These are phyloP conservation scores for Lignosus rhinocerotis DNA, from an alignment of 1,284 basidiomycete genomes.

Conservation along the genomic window DNA sequence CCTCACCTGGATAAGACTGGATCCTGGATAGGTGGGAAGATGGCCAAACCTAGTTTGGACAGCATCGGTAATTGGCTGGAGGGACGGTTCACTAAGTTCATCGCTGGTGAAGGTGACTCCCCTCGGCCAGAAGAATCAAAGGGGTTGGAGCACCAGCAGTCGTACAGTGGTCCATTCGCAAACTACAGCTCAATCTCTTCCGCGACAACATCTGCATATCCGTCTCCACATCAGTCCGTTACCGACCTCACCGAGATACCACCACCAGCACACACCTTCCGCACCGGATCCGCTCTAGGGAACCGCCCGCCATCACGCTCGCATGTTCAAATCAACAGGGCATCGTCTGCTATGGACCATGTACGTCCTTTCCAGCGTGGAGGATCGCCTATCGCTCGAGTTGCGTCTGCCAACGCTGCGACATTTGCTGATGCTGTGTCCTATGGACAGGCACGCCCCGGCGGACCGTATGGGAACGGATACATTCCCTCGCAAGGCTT, in stretches of 20 bases:
- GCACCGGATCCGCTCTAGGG: slow-evolving; percentile 70
- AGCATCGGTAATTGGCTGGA: slow-evolving; percentile 93
- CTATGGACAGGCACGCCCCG: slow-evolving; percentile 35
- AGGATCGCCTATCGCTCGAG: slow-evolving; percentile 50
- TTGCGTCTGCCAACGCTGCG: slow-evolving; percentile 54
- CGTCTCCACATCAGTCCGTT: slow-evolving; percentile 68
- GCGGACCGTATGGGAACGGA: slow-evolving; percentile 31
- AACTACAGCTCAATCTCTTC: slow-evolving; percentile 95
- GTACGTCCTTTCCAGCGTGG: slow-evolving; percentile 46
- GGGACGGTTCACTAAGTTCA: slow-evolving; percentile 93
- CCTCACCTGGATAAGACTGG: slow-evolving; percentile 71
- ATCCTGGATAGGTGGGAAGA: slow-evolving; percentile 82
- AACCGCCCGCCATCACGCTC: slow-evolving; percentile 44
- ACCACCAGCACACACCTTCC: slow-evolving; percentile 43
- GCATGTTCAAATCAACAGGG: slow-evolving; percentile 59
- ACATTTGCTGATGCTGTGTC: slow-evolving; percentile 49
- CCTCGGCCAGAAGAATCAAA: slow-evolving; percentile 41
- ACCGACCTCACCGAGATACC: slow-evolving; percentile 45
- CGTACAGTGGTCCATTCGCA: slow-evolving; percentile 83
- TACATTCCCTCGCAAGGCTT: slow-evolving; percentile 19
- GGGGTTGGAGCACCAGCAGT: slow-evolving; percentile 43
- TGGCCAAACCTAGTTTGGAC: slow-evolving; percentile 88
- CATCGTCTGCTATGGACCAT: slow-evolving; percentile 78
- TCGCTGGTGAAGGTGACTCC: slow-evolving; percentile 83
- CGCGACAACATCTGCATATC: slow-evolving; percentile 64